A percentile compares a stretch with the other conserved stretches of the same genome.
Conservation (phyloP, 2,329 filamentous ascomycete genomes). For the Pseudogymnoascus sp. region DNA sequence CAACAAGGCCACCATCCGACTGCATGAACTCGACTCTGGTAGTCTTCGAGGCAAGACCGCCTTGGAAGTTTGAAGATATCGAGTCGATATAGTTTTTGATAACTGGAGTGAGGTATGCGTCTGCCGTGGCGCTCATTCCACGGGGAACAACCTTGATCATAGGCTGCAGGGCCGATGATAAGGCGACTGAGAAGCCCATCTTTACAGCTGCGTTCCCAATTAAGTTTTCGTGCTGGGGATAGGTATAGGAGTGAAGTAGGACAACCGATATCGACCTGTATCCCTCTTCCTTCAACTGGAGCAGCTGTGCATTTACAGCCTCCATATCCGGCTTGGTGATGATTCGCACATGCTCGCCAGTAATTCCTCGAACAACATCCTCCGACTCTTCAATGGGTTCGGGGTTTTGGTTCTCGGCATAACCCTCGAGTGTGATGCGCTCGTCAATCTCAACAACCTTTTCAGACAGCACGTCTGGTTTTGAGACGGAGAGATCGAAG, state of each 20-base stretch:
- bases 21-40: constrained; percentile 67
- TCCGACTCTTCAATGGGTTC: constrained; percentile 44
- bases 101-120: constrained; percentile 62
- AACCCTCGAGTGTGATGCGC: constrained; percentile 64
- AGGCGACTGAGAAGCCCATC: constrained; percentile 57
- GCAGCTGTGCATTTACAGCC: constrained; percentile 34
- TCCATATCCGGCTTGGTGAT: constrained; percentile 46
- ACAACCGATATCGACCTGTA: constrained; percentile 58
- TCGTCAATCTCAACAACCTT: constrained; percentile 65
- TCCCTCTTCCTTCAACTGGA: constrained; percentile 51
- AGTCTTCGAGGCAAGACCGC: constrained; percentile 52
- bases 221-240: constrained; percentile 55
- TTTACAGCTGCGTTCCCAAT: constrained; percentile 54
- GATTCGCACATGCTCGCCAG: constrained; percentile 56
- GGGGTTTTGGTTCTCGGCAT: constrained; percentile 63
- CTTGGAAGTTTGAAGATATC: constrained; percentile 57
- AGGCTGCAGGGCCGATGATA: constrained; percentile 60
- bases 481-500: constrained; percentile 62
- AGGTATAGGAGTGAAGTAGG: constrained; percentile 64
- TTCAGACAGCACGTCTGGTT: constrained; percentile 61
- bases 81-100: constrained; percentile 61
- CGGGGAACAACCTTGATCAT: constrained; percentile 66
- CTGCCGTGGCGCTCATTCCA: constrained; percentile 59
- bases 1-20: constrained; percentile 33
- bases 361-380: constrained; percentile 52